Evolutionary conservation across 257 asterid genomes (phyloP), one percentile per base, ranked within the genome.

Genomic region (Scutellaria minor): DNA sequence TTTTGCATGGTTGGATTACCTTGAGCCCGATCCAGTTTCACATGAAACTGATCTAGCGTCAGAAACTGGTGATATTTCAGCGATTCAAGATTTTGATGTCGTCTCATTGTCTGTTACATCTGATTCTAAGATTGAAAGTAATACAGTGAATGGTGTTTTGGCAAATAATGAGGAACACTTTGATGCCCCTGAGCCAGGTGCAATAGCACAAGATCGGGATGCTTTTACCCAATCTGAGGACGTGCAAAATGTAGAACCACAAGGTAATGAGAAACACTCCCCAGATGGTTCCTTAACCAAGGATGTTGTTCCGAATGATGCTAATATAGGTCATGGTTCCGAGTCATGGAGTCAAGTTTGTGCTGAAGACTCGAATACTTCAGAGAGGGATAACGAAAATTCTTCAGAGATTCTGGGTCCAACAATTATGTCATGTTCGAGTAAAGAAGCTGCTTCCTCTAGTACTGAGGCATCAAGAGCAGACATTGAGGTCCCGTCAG

Each of bases 1-100:
- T 78, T 81, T 68, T 24, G 58, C 89, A 77, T 88, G 92, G 93
- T 70, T 87, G 67, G 95, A 89, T 76, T 88, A 69, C 76, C 85
- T 88, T 47, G 85, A 81, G 37, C 75, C 83, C 5, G 58, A 41
- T 75, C 63, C 77, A 9, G 76, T 64, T 44, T 76, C 88, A 41
- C 59, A 75, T 69, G 79, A 71, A 20, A 53, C 45, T 39, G 75
- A 66, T 64, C 65, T 64, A 22, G 35, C 68, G 73, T 58, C 77
- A 48, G 83, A 84, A 72, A 56, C 54, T 54, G 75, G 77, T 76
- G 85, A 85, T 79, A 44, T 60, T 44, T 67, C 75, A 6, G 80
- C 55, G 31, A 47, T 68, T 66, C 82, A 79, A 72, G 84, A 70
- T 63, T 78, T 70, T 75, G 78, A 83, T 65, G 66, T 40, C 12